Percentiles rank a stretch among this genome's conserved stretches.
Evolutionary conservation across 371 early-diverging fungal species (phyloP).

Genomic region (Lichtheimia ornata): DNA sequence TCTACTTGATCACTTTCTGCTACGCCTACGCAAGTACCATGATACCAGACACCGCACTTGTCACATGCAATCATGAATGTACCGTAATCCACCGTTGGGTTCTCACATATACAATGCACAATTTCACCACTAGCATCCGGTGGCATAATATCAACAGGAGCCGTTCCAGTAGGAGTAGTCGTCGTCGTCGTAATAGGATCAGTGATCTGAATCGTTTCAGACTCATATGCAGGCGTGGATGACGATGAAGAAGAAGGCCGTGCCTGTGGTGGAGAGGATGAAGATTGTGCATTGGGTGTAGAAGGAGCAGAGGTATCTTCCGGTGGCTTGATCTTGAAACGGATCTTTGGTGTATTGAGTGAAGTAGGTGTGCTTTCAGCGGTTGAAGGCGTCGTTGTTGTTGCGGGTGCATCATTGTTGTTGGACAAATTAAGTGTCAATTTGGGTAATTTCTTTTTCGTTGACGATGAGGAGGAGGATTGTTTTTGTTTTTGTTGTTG

Average conservation of each 20-base stretch:
- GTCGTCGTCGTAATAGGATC: constrained; percentile 2
- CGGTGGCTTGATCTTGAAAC: constrained; percentile 47
- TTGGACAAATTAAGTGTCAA: constrained; percentile 33
- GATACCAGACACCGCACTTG: constrained; percentile 73
- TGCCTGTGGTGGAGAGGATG: not conserved
- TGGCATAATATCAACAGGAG: not conserved
- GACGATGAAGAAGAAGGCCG: not conserved
- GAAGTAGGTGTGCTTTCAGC: constrained; percentile 18
- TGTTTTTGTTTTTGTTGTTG: too few relatives aligned
- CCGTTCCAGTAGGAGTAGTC: too few relatives aligned
- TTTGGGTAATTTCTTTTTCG: constrained; percentile 37
- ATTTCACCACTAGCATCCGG: constrained; percentile 32
- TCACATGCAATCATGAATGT: constrained; percentile 84
- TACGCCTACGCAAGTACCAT: constrained; percentile 72
- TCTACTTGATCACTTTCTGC: constrained; percentile 52
- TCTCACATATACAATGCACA: constrained; percentile 69
- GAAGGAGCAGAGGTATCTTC: constrained; percentile 10
- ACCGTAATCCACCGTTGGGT: constrained; percentile 71
- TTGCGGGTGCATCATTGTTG: not conserved
- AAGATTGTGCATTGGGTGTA: not conserved
- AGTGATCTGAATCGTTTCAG: not conserved
- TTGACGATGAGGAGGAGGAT: constrained; percentile 4
- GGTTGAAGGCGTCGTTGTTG: constrained; percentile 9
- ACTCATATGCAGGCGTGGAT: too few relatives aligned
- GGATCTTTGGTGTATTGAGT: constrained; percentile 41